These are phyloP conservation scores for Fusarium tjaetaba DNA, from an alignment of 2,329 filamentous ascomycete species.

Conservation along the genomic window DNA sequence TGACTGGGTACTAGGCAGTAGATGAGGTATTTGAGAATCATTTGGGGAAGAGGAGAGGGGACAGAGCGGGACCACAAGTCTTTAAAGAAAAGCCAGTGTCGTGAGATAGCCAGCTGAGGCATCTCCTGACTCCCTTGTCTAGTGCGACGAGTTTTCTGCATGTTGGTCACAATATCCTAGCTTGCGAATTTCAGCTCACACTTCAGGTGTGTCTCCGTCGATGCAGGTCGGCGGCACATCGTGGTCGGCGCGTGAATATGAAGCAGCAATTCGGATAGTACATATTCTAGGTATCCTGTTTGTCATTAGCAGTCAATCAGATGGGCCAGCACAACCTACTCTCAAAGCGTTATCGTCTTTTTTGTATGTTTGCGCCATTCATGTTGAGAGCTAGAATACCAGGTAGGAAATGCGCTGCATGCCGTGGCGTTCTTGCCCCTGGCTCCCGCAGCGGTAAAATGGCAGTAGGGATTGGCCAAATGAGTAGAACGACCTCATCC, in stretches of 20 bases:
- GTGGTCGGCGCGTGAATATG: not conserved
- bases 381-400: not conserved
- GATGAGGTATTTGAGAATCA: not conserved
- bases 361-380: not conserved
- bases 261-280: not conserved
- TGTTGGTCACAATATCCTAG: not conserved
- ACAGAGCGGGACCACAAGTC: not conserved
- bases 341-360: not conserved
- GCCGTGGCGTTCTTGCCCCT: not conserved
- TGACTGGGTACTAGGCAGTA: rapidly evolving
- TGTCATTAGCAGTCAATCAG: not conserved
- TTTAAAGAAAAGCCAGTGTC: not conserved
- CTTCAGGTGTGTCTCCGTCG: not conserved
- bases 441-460: not conserved
- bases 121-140: not conserved
- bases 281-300: not conserved
- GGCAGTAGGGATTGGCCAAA: not conserved
- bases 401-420: not conserved
- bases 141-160: not conserved
- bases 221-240: not conserved
- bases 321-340: not conserved
- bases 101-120: not conserved
- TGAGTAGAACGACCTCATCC: not conserved
- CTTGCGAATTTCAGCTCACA: not conserved
- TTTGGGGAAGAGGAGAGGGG: not conserved